Percentiles rank a stretch among this genome's conserved stretches.
These are phyloP conservation scores for Chlorociboria aeruginascens DNA, from an alignment of 495 filamentous ascomycete species.

Conservation along the genomic window DNA sequence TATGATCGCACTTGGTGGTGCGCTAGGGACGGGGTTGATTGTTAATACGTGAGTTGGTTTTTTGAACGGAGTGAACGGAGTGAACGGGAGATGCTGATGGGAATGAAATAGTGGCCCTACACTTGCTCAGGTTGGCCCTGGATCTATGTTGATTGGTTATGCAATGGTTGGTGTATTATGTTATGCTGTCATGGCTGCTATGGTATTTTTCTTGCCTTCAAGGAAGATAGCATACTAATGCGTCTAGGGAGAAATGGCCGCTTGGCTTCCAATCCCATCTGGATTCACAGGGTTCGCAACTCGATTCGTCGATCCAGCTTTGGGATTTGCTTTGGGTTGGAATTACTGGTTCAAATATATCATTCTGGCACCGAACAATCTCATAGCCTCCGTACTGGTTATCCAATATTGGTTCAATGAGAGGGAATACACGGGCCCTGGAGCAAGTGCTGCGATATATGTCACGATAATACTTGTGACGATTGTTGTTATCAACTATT, in stretches of 20 bases:
- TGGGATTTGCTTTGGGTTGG: conserved; percentile 19
- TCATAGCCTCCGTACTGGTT: conserved; percentile 52
- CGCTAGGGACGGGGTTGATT: conserved; percentile 15
- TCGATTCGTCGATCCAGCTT: conserved; percentile 18
- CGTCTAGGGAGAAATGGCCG: conserved; percentile 53
- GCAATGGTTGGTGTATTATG: conserved; percentile 53
- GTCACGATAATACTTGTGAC: conserved; percentile 61
- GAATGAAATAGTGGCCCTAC: conserved; percentile 30
- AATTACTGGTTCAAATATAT: conserved; percentile 22
- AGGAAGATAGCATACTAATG: background rate
- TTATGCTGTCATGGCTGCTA: conserved; percentile 42
- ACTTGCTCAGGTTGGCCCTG: conserved; percentile 49
- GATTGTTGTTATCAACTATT: conserved; percentile 53
- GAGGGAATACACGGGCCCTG: background rate
- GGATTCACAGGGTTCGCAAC: conserved; percentile 19
- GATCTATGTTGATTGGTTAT: conserved; percentile 56
- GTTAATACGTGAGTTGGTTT: conserved; percentile 14
- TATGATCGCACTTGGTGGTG: conserved; percentile 76
- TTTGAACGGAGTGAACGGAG: background rate
- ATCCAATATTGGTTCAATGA: conserved; percentile 59
- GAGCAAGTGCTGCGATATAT: conserved; percentile 45
- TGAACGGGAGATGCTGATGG: too few relatives aligned
- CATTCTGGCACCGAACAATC: conserved; percentile 17
- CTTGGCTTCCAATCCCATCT: conserved; percentile 54
- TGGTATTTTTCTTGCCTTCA: conserved; percentile 24